phyloP scores from a whole-genome alignment of 2,329 filamentous ascomycete genomes.

The Apiospora marii region DNA sequence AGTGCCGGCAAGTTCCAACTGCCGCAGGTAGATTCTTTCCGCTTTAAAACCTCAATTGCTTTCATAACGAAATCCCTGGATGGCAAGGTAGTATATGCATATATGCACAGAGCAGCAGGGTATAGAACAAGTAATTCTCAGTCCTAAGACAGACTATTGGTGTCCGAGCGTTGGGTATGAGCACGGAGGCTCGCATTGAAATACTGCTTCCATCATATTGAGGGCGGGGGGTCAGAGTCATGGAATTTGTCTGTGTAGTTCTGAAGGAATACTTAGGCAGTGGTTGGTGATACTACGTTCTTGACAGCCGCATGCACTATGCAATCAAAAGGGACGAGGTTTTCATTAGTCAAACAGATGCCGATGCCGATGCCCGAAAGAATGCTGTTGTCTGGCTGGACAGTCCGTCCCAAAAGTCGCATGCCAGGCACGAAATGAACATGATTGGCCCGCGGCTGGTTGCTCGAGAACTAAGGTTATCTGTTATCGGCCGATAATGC shows the following conservation, averaged over 20 bases:
- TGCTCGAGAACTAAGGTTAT: background rate
- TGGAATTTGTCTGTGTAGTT: background rate
- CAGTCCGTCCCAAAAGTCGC: background rate
- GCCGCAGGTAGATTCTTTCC: background rate
- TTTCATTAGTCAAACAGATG: background rate
- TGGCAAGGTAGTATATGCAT: background rate
- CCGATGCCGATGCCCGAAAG: no score
- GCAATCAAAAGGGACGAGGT: background rate
- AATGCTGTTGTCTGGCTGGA: conserved; percentile 13
- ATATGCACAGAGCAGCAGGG: background rate
- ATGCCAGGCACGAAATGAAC: background rate
- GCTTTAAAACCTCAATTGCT: no score
- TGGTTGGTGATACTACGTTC: background rate
- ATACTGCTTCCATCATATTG: background rate
- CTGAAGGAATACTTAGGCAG: background rate
- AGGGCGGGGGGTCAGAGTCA: background rate
- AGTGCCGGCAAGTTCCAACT: background rate
- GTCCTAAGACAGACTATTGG: background rate
- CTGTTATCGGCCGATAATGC: background rate
- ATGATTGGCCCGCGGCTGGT: background rate
- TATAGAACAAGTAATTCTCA: background rate
- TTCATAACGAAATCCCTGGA: background rate
- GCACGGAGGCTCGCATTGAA: background rate
- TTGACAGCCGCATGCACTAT: background rate
- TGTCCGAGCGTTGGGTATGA: background rate